Conservation (phyloP, 1,284 basidiomycete species). For the Ceratobasidium sp. region DNA sequence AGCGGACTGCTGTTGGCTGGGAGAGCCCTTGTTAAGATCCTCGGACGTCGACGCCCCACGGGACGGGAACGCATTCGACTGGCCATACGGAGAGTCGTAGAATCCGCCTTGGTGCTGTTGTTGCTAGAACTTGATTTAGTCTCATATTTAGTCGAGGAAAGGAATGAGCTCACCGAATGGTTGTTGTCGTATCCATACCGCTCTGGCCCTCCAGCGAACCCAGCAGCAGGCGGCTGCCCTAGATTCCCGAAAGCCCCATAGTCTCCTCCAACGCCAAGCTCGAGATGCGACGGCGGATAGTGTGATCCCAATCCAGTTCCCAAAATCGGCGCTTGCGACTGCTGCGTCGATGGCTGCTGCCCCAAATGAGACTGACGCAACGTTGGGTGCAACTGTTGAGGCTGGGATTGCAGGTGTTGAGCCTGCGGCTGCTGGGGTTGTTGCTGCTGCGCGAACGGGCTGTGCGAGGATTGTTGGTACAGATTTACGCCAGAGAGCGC, state of each 20-base stretch:
- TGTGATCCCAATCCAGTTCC: constrained; percentile 2
- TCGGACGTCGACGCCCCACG: constrained; percentile 6
- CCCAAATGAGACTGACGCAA: constrained; percentile 7
- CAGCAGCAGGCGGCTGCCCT: constrained; percentile 11
- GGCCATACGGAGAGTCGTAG: constrained; percentile 40
- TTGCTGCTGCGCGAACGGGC: constrained; percentile 45
- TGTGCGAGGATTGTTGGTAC: constrained; percentile 29
- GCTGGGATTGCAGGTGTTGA: constrained; percentile 40
- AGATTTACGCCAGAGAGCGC: constrained; percentile 46
- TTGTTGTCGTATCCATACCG: constrained; percentile 26
- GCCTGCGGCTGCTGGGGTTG: constrained; percentile 47
- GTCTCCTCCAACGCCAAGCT: not conserved
- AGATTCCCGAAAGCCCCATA: constrained; percentile 21
- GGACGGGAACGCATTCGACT: constrained; percentile 14
- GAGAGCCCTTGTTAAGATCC: constrained; percentile 13
- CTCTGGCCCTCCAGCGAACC: constrained; percentile 10
- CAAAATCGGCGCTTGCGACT: constrained; percentile 1
- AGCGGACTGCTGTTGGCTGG: constrained; percentile 10
- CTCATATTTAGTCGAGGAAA: too few species aligned
- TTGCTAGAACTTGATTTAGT: too few species aligned
- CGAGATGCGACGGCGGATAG: constrained; percentile 7
- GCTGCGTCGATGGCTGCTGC: constrained; percentile 9
- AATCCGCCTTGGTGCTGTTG: constrained; percentile 36
- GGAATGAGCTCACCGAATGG: constrained; percentile 19
- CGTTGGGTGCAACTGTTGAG: not conserved